Base-by-base conservation (phyloP, 306 rosid species). In the Ochetophila trinervis region DNA sequence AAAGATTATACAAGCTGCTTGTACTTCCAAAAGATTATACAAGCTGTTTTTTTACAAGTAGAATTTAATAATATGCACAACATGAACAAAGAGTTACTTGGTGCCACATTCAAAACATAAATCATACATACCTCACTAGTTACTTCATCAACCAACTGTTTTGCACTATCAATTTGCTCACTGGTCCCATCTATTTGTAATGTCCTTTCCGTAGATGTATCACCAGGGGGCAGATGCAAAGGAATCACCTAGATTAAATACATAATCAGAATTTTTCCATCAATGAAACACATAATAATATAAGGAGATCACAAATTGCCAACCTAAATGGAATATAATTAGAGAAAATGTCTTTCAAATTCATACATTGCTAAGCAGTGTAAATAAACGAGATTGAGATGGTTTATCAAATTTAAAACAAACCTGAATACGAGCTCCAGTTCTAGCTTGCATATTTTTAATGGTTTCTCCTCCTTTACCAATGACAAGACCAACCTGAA, bases 381-480 rank as follows among this genome's bases (percentile, higher is more conserved):
- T 27, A 45, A 8, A 5, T 14, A 23, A 24, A 57, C 18, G 44
- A 16, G 36, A 5, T 7, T 24, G 18, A 58, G 8, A 13, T 40
- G 11, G 2, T 16, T 16, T 5, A 13, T 6, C 42, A 17, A 42
- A 30, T 55, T 21, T 6, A 53, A 48, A 66, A 47, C 32, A 76
- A 62, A 92, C 98, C 95, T 92, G 98, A 76, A 92, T 89, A 63
- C 97, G 84, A 48, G 99, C 97, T 68, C 90, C 95, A 76, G 96
- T 77, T 18, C 84, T 78, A 20, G 85, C 88, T 77, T 94, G 99
- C 99, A 94, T 94, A 72, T 53, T 90, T 82, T 90, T 94, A 56
- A 94, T 94, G 1, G 96, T 86, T 68, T 94, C 99, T 55, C 99
- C 99, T 34, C 99, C 95, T 80, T 94, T 94, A 57, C 99, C 99